Base-by-base conservation (phyloP, 2,329 filamentous ascomycete species). In the Fusarium clavum region DNA sequence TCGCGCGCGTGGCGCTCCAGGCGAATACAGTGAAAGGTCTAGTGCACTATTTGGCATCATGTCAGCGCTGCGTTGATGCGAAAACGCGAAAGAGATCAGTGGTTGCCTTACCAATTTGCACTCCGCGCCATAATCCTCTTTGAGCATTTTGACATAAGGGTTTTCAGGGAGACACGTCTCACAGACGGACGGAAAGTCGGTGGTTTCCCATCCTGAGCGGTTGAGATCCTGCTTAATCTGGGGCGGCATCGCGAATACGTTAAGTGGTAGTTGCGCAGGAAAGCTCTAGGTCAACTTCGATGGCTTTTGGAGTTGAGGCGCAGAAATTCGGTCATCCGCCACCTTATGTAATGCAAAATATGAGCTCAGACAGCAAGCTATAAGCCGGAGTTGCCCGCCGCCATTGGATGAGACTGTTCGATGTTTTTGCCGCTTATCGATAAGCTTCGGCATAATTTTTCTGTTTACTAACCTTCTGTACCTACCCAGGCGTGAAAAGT, bases 131-230 rank as follows among this genome's bases (percentile, higher is more conserved):
- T 97, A 91, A 80, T 99, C 95, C 78, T 98, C 94, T 82, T 99
- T 99, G 65, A 99, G 86, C 94, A 99, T 98, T 82, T 98, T 96
- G 45, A 99, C 96, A 77, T 97, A 99, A 3, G 95, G 95, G 76
- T 98, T 98, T 67, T 97, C 94, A 18, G 95, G 94, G 4, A 99
- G 88, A 79, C 96, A 99, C 77, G 91, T 94, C 82, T 99, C 96
- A 84, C 90, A 96, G 34, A 96, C 92, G 5, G 92, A 94, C 11
- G 93, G 93, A 76, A 96, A 94, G 80, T 96, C 93, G 51, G 93
- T 96, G 32, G 94, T 92, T 82, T 99, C 96, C 94, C 94, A 98
- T 64, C 96, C 96, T 20, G 94, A 96, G 57, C 96, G 90, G 83
- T 98, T 98, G 48, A 98, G 87, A 79, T 98, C 94, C 79, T 97